Evolutionary conservation across 495 filamentous ascomycete species (phyloP).

Genomic region (Xylaria cubensis): DNA sequence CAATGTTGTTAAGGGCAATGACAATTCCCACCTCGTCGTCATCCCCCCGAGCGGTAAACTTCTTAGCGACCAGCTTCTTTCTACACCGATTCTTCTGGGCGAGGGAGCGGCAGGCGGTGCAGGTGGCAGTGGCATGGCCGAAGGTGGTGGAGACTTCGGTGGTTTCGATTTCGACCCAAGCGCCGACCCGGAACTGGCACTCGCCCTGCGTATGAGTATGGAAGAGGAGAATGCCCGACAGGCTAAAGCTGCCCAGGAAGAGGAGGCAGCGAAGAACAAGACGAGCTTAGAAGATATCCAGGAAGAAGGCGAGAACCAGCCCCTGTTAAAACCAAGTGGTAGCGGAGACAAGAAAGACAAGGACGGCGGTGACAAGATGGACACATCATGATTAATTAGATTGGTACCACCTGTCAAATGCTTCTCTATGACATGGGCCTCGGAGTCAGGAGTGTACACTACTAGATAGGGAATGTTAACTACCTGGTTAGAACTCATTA

Average conservation of each 20-base stretch:
- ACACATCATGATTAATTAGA: constrained; percentile 64
- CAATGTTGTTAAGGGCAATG: constrained; percentile 84
- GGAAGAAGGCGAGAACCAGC: constrained; percentile 76
- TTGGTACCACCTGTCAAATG: constrained; percentile 10
- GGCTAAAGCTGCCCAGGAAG: constrained; percentile 80
- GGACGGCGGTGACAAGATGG: constrained; percentile 85
- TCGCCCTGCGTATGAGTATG: constrained; percentile 96
- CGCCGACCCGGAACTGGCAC: constrained; percentile 88
- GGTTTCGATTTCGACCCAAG: constrained; percentile 79
- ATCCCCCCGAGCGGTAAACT: constrained; percentile 90
- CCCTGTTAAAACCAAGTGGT: constrained; percentile 71
- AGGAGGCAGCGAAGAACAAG: constrained; percentile 71
- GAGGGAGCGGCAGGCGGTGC: constrained; percentile 62
- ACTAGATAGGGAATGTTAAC: constrained; percentile 31
- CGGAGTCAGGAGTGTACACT: constrained; percentile 40
- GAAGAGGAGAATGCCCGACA: constrained; percentile 96
- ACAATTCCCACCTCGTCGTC: constrained; percentile 88
- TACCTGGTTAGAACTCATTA: background rate
- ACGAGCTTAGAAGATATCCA: constrained; percentile 80
- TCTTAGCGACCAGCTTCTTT: constrained; percentile 88
- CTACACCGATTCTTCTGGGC: constrained; percentile 86
- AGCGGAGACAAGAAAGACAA: constrained; percentile 65
- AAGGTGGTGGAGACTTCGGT: constrained; percentile 63
- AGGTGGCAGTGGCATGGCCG: constrained; percentile 53
- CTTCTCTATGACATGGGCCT: constrained; percentile 29